A percentile compares a stretch with the other conserved stretches of the same genome.
Evolutionary conservation across 2,329 filamentous ascomycete genomes (phyloP).

Genomic region (Aspergillus brunneoviolaceus): DNA sequence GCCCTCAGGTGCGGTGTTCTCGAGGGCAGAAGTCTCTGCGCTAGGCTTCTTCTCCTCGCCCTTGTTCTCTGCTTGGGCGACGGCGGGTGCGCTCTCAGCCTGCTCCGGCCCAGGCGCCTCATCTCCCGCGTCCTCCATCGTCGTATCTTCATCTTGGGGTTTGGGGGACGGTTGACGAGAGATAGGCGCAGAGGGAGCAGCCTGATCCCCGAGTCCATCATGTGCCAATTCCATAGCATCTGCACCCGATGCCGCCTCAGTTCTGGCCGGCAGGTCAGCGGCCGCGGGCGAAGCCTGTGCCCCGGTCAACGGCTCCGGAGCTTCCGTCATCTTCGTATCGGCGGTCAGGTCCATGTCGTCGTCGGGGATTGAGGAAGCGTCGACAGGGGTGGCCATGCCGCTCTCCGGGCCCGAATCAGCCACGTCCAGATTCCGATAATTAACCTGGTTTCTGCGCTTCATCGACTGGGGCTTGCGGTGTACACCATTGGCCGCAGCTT

Average conservation of each 20-base stretch:
- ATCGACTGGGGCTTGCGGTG: slow-evolving; percentile 53
- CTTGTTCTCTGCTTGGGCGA: slow-evolving; percentile 17
- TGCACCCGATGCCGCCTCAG: slow-evolving; percentile 32
- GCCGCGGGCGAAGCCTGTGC: slow-evolving; percentile 31
- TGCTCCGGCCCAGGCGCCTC: slow-evolving; percentile 21
- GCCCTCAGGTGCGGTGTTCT: slow-evolving; percentile 21
- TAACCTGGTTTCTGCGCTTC: slow-evolving; percentile 60
- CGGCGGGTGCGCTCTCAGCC: slow-evolving; percentile 12
- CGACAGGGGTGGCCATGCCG: slow-evolving; percentile 48
- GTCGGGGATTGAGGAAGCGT: slow-evolving; percentile 45
- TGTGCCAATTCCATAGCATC: slow-evolving; percentile 34
- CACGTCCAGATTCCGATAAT: slow-evolving; percentile 59
- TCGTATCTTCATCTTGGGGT: slow-evolving; percentile 36
- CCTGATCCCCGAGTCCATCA: slow-evolving; percentile 30
- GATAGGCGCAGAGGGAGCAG: slow-evolving; percentile 27
- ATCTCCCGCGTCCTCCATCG: slow-evolving; percentile 40
- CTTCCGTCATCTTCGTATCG: slow-evolving; percentile 45
- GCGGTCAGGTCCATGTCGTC: slow-evolving; percentile 40
- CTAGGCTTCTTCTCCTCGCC: slow-evolving; percentile 29
- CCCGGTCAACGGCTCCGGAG: slow-evolving; percentile 37
- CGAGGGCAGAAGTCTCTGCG: slow-evolving; percentile 19
- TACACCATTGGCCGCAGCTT: slow-evolving; percentile 67
- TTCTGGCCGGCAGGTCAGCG: slow-evolving; percentile 30
- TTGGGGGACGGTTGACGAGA: slow-evolving; percentile 32
- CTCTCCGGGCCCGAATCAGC: slow-evolving; percentile 55